Conservation (phyloP, 225 moss, liverwort and hornwort genomes). For the Sphagnum tenellum region DNA sequence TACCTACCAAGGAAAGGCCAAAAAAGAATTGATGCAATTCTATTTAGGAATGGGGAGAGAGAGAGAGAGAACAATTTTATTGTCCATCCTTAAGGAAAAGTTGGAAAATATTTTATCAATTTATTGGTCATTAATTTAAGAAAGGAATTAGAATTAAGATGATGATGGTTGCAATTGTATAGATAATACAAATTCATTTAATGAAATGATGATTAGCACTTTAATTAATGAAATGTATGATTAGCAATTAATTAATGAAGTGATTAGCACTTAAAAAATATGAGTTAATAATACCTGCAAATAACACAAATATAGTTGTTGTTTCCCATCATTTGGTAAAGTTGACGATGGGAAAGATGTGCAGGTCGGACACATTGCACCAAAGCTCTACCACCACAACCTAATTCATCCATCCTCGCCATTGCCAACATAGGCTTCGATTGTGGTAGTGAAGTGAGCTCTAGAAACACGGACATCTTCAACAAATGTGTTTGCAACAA, state of each 20-base stretch:
- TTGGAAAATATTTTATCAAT: no score
- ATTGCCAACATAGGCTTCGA: constrained; percentile 9
- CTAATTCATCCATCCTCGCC: constrained; percentile 4
- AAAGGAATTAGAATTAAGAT: no score
- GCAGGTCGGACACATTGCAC: constrained; percentile 24
- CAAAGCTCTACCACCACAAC: constrained; percentile 5
- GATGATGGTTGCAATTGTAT: not conserved
- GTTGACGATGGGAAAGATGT: constrained; percentile 20
- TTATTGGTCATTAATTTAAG: no score
- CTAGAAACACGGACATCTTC: constrained; percentile 11
- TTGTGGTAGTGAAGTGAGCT: constrained; percentile 8
- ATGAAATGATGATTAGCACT: not conserved
- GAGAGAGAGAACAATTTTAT: no score
- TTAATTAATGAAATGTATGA: not conserved
- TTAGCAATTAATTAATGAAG: not conserved
- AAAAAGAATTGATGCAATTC: no score
- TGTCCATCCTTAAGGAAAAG: no score
- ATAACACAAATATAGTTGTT: constrained; percentile 9
- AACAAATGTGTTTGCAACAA: constrained; percentile 42
- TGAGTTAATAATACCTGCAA: constrained; percentile 19
- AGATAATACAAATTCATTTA: not conserved
- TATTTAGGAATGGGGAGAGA: no score
- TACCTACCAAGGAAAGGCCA: no score
- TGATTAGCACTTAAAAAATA: not conserved
- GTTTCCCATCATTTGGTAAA: constrained; percentile 8